phyloP scores from a whole-genome alignment of 108 stramenopile genomes.

The Hondaea fermentalgiana region DNA sequence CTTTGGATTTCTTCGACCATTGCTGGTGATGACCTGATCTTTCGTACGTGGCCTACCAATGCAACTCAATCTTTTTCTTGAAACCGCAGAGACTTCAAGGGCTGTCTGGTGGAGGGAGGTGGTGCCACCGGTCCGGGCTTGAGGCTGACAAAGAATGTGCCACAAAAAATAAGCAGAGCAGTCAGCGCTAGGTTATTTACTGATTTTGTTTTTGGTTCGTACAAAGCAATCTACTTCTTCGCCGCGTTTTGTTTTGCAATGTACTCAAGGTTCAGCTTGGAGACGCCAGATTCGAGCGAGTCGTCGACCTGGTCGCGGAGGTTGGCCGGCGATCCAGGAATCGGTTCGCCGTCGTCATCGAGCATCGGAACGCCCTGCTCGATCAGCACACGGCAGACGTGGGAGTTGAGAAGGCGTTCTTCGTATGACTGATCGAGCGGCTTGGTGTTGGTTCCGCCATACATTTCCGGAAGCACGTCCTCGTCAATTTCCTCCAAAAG shows the following conservation, averaged over 20 bases:
- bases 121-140: too few species aligned
- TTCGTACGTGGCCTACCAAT: too few species aligned
- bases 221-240: neutral
- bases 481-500: conserved; percentile 1
- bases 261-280: neutral
- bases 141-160: too few species aligned
- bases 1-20: too few species aligned
- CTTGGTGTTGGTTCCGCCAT: neutral
- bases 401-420: neutral
- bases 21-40: too few species aligned
- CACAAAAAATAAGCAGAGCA: too few species aligned
- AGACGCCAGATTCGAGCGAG: neutral
- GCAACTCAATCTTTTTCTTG: too few species aligned
- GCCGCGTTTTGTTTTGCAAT: neutral
- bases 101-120: too few species aligned
- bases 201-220: neutral
- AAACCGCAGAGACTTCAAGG: too few species aligned
- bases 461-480: neutral
- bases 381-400: neutral
- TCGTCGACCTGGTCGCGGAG: neutral
- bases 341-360: neutral
- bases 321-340: neutral
- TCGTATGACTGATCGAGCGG: neutral
- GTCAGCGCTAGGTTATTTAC: neutral
- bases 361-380: neutral